phyloP scores from a whole-genome alignment of 1,284 basidiomycete species.

The Ganoderma leucocontextum region DNA sequence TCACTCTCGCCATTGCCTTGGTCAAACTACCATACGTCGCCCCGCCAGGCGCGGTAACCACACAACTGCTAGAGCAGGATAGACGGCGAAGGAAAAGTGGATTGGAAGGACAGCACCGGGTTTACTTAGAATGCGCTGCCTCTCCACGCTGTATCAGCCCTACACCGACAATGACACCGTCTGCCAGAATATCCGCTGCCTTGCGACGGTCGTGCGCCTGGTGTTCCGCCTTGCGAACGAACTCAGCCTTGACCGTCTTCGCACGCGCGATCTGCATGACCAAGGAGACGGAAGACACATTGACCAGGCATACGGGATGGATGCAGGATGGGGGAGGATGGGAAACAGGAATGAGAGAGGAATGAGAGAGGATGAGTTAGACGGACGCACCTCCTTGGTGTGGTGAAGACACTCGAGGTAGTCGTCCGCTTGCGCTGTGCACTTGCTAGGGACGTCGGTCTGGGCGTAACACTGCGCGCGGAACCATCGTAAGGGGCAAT shows the following conservation, averaged over 20 bases:
- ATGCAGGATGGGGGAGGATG: not conserved
- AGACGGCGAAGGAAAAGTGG: constrained; percentile 12
- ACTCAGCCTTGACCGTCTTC: constrained; percentile 77
- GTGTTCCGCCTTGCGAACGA: constrained; percentile 72
- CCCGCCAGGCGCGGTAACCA: not conserved
- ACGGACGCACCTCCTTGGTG: constrained; percentile 80
- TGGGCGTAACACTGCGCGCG: constrained; percentile 82
- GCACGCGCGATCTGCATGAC: constrained; percentile 72
- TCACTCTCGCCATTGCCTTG: not conserved
- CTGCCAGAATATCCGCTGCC: constrained; percentile 74
- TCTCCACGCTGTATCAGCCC: constrained; percentile 73
- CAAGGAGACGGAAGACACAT: not conserved
- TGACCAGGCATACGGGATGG: not conserved
- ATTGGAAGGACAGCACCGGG: constrained; percentile 19
- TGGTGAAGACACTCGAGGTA: constrained; percentile 95
- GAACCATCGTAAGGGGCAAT: constrained; percentile 8
- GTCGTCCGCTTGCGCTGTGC: constrained; percentile 81
- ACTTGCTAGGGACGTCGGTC: constrained; percentile 81
- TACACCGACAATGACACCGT: constrained; percentile 77
- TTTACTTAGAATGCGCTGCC: constrained; percentile 34
- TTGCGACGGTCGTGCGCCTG: constrained; percentile 77
- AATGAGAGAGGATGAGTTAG: constrained; percentile 12
- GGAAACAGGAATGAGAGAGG: constrained; percentile 14
- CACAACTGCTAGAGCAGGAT: not conserved
- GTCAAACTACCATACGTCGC: not conserved